Conservation (phyloP, 768 basidiomycete species). For the Podaxis sp. region DNA sequence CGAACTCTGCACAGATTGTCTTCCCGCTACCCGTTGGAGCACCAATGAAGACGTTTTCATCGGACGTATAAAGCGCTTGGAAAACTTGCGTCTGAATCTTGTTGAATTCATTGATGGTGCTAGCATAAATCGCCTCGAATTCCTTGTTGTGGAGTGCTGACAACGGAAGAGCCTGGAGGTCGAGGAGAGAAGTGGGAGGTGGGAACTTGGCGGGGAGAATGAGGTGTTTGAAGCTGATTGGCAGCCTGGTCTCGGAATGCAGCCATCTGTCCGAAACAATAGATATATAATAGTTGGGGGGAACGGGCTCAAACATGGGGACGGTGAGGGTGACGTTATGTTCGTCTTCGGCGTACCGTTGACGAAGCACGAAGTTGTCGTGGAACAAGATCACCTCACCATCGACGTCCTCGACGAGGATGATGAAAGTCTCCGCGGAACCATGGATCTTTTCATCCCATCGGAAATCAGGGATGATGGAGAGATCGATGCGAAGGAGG, state of each 20-base stretch:
- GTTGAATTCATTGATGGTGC: slow-evolving; percentile 85
- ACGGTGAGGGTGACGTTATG: slow-evolving; percentile 94
- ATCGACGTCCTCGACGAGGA: slow-evolving; percentile 95
- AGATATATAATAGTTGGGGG: slow-evolving; percentile 97
- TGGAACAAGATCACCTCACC: slow-evolving; percentile 96
- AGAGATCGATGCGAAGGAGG: slow-evolving; percentile 87
- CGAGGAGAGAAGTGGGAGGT: slow-evolving; percentile 86
- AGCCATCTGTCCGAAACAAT: slow-evolving; percentile 95
- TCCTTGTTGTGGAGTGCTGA: slow-evolving; percentile 92
- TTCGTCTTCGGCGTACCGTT: slow-evolving; percentile 90
- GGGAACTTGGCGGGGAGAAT: slow-evolving; percentile 98
- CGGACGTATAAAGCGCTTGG: slow-evolving; percentile 94
- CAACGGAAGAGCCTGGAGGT: slow-evolving; percentile 87
- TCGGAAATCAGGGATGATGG: slow-evolving; percentile 95
- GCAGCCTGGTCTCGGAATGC: slow-evolving; percentile 90
- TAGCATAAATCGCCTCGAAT: slow-evolving; percentile 84
- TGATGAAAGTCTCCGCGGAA: slow-evolving; percentile 84
- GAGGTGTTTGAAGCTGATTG: slow-evolving; percentile 96
- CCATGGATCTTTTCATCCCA: slow-evolving; percentile 98
- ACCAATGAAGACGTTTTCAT: slow-evolving; percentile 96
- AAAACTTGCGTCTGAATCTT: slow-evolving; percentile 99
- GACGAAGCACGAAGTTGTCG: slow-evolving; percentile 88
- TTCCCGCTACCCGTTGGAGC: slow-evolving; percentile 97
- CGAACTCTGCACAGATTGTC: slow-evolving; percentile 97
- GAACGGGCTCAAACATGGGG: slow-evolving; percentile 95